Conservation (phyloP, 805 yeast species). For the Kockiozyma suomiensis region DNA sequence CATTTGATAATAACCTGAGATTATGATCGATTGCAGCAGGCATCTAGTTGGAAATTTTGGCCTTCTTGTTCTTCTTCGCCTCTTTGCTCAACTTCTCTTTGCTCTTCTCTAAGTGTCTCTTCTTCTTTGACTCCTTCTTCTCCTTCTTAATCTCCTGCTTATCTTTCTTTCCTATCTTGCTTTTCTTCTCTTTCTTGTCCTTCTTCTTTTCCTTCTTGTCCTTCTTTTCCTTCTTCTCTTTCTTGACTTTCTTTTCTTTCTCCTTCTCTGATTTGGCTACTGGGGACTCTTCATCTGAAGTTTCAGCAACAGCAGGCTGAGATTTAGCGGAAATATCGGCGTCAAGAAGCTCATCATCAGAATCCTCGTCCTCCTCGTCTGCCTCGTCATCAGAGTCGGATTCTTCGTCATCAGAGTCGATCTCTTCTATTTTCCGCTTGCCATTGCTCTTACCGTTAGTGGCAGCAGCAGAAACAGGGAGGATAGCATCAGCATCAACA, state of each 20-base stretch:
- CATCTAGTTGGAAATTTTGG: constrained; percentile 5
- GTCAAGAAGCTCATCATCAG: constrained; percentile 8
- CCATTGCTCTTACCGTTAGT: constrained; percentile 41
- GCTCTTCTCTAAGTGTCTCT: background rate
- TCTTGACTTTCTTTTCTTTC: constrained; percentile 42
- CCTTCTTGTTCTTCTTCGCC: constrained; percentile 5
- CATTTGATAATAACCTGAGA: background rate
- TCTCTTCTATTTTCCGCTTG: constrained; percentile 35
- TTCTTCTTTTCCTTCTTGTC: constrained; percentile 36
- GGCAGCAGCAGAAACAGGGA: constrained; percentile 54
- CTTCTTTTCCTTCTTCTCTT: constrained; percentile 38
- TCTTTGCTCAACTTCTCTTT: background rate
- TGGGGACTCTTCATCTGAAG: constrained; percentile 38
- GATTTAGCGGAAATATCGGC: constrained; percentile 8
- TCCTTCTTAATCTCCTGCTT: constrained; percentile 5
- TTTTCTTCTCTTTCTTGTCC: constrained; percentile 37
- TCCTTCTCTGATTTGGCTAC: constrained; percentile 38
- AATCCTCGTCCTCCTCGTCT: constrained; percentile 32
- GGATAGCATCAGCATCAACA: constrained; percentile 89
- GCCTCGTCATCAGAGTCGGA: constrained; percentile 46
- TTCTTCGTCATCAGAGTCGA: constrained; percentile 47
- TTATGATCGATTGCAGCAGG: constrained; percentile 2
- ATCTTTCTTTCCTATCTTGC: constrained; percentile 31
- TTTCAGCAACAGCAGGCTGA: background rate
- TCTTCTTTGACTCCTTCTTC: constrained; percentile 8